A percentile compares a stretch with the other conserved stretches of the same genome.
Conservation (phyloP, 495 filamentous ascomycete species). For the Aspergillus incahuasiensis region DNA sequence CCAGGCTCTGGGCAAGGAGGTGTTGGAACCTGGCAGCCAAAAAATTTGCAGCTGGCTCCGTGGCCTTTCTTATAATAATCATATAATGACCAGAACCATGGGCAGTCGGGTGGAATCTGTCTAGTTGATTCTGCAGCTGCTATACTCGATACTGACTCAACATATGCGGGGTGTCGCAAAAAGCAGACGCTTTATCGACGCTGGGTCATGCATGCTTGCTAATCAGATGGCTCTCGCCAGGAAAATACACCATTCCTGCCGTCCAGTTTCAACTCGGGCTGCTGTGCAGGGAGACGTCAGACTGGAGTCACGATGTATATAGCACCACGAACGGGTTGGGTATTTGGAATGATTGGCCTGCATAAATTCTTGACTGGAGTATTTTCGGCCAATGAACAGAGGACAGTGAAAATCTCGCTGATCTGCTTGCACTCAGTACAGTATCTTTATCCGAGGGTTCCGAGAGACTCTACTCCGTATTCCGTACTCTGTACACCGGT, state of each 20-base stretch:
- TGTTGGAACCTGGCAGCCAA: not conserved
- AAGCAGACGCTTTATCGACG: no score
- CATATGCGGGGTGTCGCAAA: no score
- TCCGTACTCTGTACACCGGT: no score
- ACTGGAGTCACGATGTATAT: not conserved
- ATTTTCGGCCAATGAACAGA: conserved; percentile 7
- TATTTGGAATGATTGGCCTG: not conserved
- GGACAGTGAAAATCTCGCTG: not conserved
- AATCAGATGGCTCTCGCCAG: not conserved
- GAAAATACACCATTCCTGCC: not conserved
- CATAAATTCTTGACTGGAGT: conserved; percentile 6
- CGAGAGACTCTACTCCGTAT: no score
- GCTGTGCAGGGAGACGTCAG: not conserved
- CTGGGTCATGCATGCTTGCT: not conserved
- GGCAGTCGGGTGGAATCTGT: no score
- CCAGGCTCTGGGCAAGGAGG: not conserved
- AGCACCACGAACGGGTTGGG: not conserved
- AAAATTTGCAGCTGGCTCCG: not conserved
- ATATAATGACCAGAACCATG: no score
- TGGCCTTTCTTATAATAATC: no score
- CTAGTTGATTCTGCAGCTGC: no score
- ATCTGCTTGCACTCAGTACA: not conserved
- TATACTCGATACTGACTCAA: no score
- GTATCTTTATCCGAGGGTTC: not conserved
- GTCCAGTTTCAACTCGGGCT: not conserved